phyloP scores from a whole-genome alignment of 148 eudicot genomes.

The Cornus suecica region DNA sequence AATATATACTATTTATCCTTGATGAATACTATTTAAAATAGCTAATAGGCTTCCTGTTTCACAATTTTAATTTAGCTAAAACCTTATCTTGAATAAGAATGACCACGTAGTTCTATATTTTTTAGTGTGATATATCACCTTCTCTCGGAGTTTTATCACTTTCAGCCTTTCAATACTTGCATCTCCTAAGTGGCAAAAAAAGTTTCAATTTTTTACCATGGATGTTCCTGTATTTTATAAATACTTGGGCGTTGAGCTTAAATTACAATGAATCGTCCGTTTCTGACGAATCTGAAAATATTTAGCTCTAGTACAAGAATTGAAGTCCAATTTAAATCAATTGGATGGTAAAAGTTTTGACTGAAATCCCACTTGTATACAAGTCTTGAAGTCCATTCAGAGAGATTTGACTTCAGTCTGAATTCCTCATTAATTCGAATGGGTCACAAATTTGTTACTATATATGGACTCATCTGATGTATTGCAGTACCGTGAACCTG shows the following conservation, averaged over 20 bases:
- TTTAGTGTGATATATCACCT: background rate
- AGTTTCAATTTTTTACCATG: too few relatives aligned
- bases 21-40: too few relatives aligned
- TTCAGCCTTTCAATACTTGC: background rate
- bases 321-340: background rate
- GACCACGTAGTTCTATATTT: background rate
- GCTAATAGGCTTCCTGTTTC: background rate
- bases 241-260: background rate
- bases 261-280: background rate
- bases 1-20: too few relatives aligned
- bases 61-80: too few relatives aligned
- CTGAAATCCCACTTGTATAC: background rate
- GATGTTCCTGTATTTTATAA: background rate
- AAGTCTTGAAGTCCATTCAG: background rate
- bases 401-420: background rate
- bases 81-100: background rate
- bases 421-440: background rate
- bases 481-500: slow-evolving; percentile 82
- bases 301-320: background rate
- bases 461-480: background rate
- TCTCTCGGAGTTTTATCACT: background rate
- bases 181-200: background rate
- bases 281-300: background rate
- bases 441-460: background rate
- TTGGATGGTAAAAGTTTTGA: background rate